Conservation (phyloP, 129 eudicot species). For the Silybum marianum region DNA sequence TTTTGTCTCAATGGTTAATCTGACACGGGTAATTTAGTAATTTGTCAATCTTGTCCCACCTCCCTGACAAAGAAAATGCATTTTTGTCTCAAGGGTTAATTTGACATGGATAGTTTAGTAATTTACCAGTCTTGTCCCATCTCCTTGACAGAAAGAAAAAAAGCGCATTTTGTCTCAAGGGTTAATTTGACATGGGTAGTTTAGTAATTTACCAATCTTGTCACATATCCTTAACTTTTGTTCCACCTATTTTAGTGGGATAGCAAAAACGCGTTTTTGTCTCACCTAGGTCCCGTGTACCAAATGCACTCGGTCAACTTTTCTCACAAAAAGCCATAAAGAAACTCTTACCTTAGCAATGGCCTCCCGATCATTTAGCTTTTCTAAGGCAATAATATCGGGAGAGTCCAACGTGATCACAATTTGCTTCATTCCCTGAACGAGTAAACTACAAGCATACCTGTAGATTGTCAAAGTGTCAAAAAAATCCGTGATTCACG, state of each 20-base stretch:
- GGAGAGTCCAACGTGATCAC: slow-evolving; percentile 76
- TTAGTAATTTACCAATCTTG: not conserved
- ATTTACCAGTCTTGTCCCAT: not conserved
- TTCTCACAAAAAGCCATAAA: not conserved
- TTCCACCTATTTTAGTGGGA: too few species aligned
- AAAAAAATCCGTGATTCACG: not conserved
- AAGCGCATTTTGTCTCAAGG: too few species aligned
- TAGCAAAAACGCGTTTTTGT: too few species aligned
- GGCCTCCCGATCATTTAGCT: slow-evolving; percentile 71
- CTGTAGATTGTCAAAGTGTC: slow-evolving; percentile 40
- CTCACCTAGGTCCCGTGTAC: not conserved
- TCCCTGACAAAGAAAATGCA: too few species aligned
- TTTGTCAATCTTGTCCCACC: not conserved
- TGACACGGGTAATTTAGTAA: not conserved
- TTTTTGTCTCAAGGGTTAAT: not conserved
- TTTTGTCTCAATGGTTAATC: not conserved
- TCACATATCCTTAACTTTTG: not conserved
- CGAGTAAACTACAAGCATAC: slow-evolving; percentile 82
- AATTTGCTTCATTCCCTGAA: slow-evolving; percentile 85
- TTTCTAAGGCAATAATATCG: slow-evolving; percentile 61
- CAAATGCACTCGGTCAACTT: not conserved
- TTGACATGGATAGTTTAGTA: not conserved
- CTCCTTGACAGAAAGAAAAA: not conserved
- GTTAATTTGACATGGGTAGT: not conserved
- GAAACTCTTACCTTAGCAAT: slow-evolving; percentile 63